phyloP scores from a whole-genome alignment of 768 basidiomycete genomes.

The Mycena leptocephala region DNA sequence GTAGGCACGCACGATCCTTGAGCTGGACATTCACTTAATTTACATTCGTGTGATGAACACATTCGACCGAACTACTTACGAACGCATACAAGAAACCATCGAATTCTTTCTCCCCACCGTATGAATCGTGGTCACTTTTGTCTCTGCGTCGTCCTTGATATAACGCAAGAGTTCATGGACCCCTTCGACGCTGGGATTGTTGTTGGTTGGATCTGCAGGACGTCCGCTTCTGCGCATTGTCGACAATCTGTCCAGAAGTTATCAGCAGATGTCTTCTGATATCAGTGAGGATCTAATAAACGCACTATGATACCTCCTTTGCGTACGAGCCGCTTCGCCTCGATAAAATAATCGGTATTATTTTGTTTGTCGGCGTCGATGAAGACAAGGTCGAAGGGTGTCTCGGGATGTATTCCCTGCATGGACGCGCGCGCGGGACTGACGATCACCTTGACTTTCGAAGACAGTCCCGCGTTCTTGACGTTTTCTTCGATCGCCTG shows the following conservation, averaged over 20 bases:
- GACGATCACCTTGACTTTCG: conserved; percentile 65
- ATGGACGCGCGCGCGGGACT: conserved; percentile 70
- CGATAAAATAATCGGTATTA: conserved; percentile 58
- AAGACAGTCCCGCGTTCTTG: too few relatives aligned
- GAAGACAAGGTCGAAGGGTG: conserved; percentile 75
- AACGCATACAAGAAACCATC: conserved; percentile 51
- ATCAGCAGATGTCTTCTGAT: neutral
- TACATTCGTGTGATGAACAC: too few relatives aligned
- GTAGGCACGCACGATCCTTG: neutral
- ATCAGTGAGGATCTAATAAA: conserved; percentile 4
- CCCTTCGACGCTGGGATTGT: conserved; percentile 43
- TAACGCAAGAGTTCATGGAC: conserved; percentile 52
- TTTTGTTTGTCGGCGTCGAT: conserved; percentile 68
- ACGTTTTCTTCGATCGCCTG: conserved; percentile 75
- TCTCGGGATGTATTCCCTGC: conserved; percentile 61
- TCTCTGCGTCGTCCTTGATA: too few relatives aligned
- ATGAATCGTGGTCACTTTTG: too few relatives aligned
- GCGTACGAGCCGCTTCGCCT: too few relatives aligned
- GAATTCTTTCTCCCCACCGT: conserved; percentile 51
- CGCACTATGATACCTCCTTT: conserved; percentile 63
- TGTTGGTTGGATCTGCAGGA: conserved; percentile 45
- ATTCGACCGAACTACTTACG: conserved; percentile 12
- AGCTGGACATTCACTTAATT: too few relatives aligned
- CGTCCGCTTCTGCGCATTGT: conserved; percentile 57
- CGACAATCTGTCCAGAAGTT: conserved; percentile 49